These are phyloP conservation scores for Colletotrichum phormii DNA, from an alignment of 2,329 filamentous ascomycete genomes.

Conservation along the genomic window DNA sequence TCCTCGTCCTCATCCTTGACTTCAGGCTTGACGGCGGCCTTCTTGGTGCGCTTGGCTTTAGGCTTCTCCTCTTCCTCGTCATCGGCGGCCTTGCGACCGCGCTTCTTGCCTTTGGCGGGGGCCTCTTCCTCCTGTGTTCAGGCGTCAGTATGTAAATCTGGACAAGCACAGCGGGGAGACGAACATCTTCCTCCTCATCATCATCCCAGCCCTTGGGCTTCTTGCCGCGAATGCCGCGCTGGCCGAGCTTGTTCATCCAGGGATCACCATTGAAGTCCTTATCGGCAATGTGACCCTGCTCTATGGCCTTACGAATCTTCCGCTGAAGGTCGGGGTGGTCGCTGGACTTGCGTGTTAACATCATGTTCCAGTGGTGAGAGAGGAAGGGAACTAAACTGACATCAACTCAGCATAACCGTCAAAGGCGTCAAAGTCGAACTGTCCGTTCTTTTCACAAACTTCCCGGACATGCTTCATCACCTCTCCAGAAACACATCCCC, in stretches of 20 bases:
- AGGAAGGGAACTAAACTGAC: conserved; percentile 43
- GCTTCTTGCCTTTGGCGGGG: conserved; percentile 37
- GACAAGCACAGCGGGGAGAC: not conserved
- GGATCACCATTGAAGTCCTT: conserved; percentile 89
- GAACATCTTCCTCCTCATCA: conserved; percentile 28
- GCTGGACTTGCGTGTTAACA: conserved; percentile 41
- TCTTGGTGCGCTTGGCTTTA: conserved; percentile 46
- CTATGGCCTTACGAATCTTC: conserved; percentile 79
- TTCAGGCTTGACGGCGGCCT: conserved; percentile 40
- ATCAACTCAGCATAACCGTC: conserved; percentile 84
- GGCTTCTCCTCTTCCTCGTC: conserved; percentile 42
- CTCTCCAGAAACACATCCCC: conserved; percentile 89
- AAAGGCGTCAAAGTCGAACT: conserved; percentile 72
- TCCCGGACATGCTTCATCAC: conserved; percentile 76
- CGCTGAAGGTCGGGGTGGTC: conserved; percentile 72
- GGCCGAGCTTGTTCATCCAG: conserved; percentile 77
- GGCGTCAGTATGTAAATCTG: not conserved
- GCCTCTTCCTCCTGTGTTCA: conserved; percentile 46
- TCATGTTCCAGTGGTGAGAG: not conserved
- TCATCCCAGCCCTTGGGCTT: conserved; percentile 43
- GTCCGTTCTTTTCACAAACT: conserved; percentile 59
- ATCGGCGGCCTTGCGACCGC: conserved; percentile 31
- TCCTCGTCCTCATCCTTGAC: conserved; percentile 41
- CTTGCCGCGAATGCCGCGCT: conserved; percentile 69
- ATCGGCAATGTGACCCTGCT: conserved; percentile 83